Percentiles rank a stretch among this genome's conserved stretches.
Evolutionary conservation across 164 flowering plant species (phyloP).

Genomic region (Santalum album): DNA sequence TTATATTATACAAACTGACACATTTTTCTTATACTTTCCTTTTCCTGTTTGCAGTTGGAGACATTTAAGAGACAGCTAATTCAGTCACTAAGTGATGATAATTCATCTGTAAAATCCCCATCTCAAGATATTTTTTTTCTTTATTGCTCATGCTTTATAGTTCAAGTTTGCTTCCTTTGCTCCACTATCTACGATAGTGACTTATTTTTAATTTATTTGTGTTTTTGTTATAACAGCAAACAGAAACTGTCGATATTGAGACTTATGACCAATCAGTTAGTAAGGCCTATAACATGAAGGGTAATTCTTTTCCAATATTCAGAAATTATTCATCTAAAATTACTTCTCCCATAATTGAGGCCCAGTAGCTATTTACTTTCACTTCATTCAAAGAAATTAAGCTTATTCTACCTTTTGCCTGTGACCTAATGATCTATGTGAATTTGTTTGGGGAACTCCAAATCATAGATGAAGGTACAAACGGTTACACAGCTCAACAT

Average conservation of each 20-base stretch:
- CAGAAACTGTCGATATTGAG: slow-evolving; percentile 78
- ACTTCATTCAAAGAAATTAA: neutral
- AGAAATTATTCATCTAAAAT: neutral
- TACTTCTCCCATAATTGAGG: neutral
- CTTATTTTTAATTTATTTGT: neutral
- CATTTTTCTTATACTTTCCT: neutral
- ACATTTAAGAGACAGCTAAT: slow-evolving; percentile 87
- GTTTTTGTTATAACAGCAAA: slow-evolving; percentile 27
- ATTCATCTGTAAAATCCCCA: slow-evolving; percentile 44
- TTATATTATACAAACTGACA: no score
- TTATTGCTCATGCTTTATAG: no score
- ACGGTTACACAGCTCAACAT: slow-evolving; percentile 28
- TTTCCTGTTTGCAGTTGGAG: slow-evolving; percentile 59
- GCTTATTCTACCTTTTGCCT: neutral
- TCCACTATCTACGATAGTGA: no score
- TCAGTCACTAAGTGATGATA: slow-evolving; percentile 80
- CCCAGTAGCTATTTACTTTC: neutral
- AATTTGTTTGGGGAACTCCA: neutral
- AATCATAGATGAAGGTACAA: slow-evolving; percentile 43
- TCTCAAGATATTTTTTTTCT: no score
- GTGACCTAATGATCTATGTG: neutral
- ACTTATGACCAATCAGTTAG: slow-evolving; percentile 71
- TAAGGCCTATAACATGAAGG: slow-evolving; percentile 37
- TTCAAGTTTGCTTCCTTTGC: no score
- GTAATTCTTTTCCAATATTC: slow-evolving; percentile 21